Conservation (phyloP, 2,329 filamentous ascomycete species). For the Pseudogymnoascus sp. region DNA sequence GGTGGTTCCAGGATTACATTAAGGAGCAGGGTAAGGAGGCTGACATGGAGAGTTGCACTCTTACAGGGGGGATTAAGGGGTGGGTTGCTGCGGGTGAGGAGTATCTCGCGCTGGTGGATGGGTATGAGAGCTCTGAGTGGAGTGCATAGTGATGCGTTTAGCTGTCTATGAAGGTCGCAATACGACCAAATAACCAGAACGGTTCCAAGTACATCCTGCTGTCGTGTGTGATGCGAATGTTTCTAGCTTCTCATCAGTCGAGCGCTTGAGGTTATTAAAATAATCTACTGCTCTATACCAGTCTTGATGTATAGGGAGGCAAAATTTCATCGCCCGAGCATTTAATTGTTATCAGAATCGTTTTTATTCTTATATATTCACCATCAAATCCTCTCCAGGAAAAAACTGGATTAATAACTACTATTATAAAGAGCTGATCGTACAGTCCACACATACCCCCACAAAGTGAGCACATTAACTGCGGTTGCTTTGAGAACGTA, state of each 20-base stretch:
- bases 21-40: slow-evolving; percentile 21
- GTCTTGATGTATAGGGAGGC: no score
- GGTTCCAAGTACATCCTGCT: background rate
- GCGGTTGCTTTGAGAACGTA: background rate
- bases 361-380: background rate
- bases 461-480: background rate
- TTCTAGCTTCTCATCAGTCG: background rate
- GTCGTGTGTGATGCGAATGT: background rate
- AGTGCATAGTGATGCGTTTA: background rate
- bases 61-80: slow-evolving; percentile 31
- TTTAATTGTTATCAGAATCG: background rate
- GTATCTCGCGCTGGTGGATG: slow-evolving; percentile 28
- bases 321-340: background rate
- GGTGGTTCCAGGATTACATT: slow-evolving; percentile 34
- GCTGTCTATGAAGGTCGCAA: background rate
- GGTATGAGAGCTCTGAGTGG: slow-evolving; percentile 25
- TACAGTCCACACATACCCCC: background rate
- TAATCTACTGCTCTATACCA: no score
- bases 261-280: no score
- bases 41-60: slow-evolving; percentile 27
- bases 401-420: background rate
- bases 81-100: slow-evolving; percentile 30
- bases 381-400: background rate
- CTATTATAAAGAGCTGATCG: background rate
- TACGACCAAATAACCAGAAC: background rate